phyloP scores from a whole-genome alignment of 1,284 basidiomycete genomes.

The Boletellus dicymbophilus region DNA sequence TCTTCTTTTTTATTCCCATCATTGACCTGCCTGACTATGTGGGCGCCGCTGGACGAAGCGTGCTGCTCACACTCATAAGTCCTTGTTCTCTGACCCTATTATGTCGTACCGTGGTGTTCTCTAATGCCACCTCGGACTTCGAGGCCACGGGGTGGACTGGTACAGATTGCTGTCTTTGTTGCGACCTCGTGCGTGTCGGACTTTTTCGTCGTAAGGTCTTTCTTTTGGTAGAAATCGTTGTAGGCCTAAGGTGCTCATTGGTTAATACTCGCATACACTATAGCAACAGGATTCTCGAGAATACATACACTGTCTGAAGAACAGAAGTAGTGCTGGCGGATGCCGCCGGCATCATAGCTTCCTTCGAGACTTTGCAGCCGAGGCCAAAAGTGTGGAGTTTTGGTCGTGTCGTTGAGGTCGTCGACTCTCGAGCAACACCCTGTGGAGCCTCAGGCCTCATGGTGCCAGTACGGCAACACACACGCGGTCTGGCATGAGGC shows the following conservation, averaged over 20 bases:
- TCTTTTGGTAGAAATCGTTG: not conserved
- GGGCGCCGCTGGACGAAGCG: not conserved
- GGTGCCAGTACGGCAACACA: too few species aligned
- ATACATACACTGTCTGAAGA: not conserved
- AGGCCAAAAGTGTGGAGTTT: not conserved
- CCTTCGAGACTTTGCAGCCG: too few species aligned
- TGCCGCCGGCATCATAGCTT: not conserved
- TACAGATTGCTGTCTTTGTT: not conserved
- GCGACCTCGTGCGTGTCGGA: not conserved
- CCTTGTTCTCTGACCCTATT: not conserved
- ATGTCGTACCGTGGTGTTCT: not conserved
- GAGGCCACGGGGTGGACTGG: not conserved
- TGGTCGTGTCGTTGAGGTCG: not conserved
- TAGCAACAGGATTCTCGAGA: not conserved
- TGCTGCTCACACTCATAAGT: not conserved
- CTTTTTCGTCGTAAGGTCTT: not conserved
- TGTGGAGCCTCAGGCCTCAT: too few species aligned
- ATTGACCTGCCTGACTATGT: not conserved
- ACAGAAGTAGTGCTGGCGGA: not conserved
- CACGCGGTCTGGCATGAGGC: too few species aligned
- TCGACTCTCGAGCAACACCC: too few species aligned
- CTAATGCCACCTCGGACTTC: not conserved
- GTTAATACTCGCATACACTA: not conserved
- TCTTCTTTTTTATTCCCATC: not conserved
- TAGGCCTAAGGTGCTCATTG: too few species aligned